These are phyloP conservation scores for Tulasnella calospora DNA, from an alignment of 768 basidiomycete species.

Conservation along the genomic window DNA sequence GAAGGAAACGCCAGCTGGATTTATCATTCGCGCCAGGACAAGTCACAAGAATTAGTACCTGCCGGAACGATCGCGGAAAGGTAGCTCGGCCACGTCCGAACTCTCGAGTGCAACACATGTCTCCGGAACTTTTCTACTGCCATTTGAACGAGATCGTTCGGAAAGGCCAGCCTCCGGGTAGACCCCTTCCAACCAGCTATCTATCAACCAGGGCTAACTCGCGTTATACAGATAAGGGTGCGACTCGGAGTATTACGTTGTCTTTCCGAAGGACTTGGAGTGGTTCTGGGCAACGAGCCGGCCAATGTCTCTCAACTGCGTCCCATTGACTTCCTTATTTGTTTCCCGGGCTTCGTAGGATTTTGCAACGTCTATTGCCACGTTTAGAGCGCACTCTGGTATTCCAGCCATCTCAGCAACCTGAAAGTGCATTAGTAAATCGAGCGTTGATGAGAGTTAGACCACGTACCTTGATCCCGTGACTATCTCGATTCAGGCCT, in stretches of 20 bases:
- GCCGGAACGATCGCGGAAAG: not conserved
- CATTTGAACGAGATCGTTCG: not conserved
- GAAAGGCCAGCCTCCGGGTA: not conserved
- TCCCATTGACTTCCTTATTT: not conserved
- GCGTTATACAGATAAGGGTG: not conserved
- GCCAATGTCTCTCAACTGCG: not conserved
- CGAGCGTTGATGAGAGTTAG: not conserved
- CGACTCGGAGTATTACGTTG: not conserved
- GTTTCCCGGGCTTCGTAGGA: not conserved
- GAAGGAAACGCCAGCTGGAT: not conserved
- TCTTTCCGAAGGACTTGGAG: not conserved
- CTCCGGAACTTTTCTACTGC: not conserved
- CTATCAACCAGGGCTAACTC: not conserved
- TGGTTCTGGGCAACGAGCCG: not conserved
- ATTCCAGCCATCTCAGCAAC: slow-evolving; percentile 76
- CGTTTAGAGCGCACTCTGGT: slow-evolving; percentile 54
- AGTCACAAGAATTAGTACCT: not conserved
- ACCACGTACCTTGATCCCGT: slow-evolving; percentile 68
- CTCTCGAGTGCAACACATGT: not conserved
- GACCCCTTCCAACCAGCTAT: not conserved
- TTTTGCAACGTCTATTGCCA: slow-evolving; percentile 42
- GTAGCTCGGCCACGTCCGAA: not conserved
- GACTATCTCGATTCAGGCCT: slow-evolving; percentile 86
- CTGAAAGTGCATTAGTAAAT: not conserved
- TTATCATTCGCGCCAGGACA: not conserved